Base-by-base conservation (phyloP, 768 basidiomycete species). In the Macrolepiota dolichaula region DNA sequence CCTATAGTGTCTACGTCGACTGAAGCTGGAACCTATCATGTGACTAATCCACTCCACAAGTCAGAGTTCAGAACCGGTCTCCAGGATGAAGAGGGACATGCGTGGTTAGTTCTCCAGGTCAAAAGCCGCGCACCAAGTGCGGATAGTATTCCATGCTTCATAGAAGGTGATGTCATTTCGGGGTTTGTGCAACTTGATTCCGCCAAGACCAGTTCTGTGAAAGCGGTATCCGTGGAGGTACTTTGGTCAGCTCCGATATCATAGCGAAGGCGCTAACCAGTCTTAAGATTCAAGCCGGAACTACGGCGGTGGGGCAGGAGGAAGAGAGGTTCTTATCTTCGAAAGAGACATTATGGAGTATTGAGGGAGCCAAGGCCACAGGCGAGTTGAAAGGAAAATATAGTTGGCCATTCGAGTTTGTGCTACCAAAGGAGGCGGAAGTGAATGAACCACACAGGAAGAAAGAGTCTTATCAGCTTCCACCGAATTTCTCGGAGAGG, bases 251-350 rank as follows among this genome's bases (percentile, higher is more conserved):
- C 50, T 17, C 44, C 19, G 19, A 40, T 51, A 50, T 27, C 36
- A 17, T 46, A 40, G 37, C 47, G n/a, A 46, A 40, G 13, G 19
- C 37, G 40, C 49, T 60, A 36, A 37, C 37, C 27, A 24, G 19
- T 7, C 22, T 37, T 6, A 61, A 84, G 84, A 69, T 83, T 10
- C 70, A 72, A 37, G 83, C 72, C 32, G 78, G 80, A 4, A 79
- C 80, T 17, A 84, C 83, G 3, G 70, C 79, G 1, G 81, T 85
- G 4, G 83, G 83, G 13, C 85, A 86, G 63, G 82, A 86, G 54
- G 81, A 84, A 59, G 66, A 74, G 1, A 52, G 68, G 5, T 86
- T 85, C 66, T 71, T 85, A 11, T 70, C 80, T 17, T 57, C 77
- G 17, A 72, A 76, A 19, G 69, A 78, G 35, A 69, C 68, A 25